Conservation (phyloP, 768 basidiomycete genomes). For the Pleurotus sapidus region DNA sequence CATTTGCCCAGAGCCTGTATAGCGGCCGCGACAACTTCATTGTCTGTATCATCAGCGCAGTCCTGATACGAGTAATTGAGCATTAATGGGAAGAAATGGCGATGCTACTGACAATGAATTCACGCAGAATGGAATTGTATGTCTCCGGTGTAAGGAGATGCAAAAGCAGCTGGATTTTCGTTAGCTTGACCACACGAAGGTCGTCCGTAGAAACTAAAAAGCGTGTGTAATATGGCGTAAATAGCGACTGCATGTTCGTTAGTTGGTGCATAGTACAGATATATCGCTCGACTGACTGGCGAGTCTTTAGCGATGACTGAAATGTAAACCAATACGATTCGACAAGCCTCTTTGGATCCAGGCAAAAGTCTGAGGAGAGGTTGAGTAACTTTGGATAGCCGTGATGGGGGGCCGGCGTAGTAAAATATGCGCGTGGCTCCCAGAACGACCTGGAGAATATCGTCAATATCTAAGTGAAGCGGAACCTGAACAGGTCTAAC, state of each 20-base stretch:
- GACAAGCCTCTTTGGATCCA: constrained; percentile 67
- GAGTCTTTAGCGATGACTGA: constrained; percentile 57
- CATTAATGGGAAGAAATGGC: not conserved
- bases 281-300: constrained; percentile 49
- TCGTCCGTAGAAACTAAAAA: constrained; percentile 76
- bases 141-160: constrained; percentile 64
- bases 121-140: constrained; percentile 68
- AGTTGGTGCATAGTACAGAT: not conserved
- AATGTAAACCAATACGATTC: constrained; percentile 72
- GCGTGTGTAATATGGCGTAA: constrained; percentile 57
- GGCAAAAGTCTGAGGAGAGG: constrained; percentile 77
- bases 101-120: constrained; percentile 71
- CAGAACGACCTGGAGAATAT: constrained; percentile 63
- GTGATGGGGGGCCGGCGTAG: constrained; percentile 63
- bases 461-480: not conserved
- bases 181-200: constrained; percentile 58
- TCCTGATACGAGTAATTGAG: constrained; percentile 43
- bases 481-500: constrained; percentile 39
- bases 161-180: constrained; percentile 76
- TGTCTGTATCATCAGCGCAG: constrained; percentile 77
- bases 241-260: constrained; percentile 45
- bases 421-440: constrained; percentile 73
- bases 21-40: constrained; percentile 66
- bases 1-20: constrained; percentile 79
- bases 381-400: constrained; percentile 53